Conservation (phyloP, 202 grass and related monocot species). For the Digitaria exilis region DNA sequence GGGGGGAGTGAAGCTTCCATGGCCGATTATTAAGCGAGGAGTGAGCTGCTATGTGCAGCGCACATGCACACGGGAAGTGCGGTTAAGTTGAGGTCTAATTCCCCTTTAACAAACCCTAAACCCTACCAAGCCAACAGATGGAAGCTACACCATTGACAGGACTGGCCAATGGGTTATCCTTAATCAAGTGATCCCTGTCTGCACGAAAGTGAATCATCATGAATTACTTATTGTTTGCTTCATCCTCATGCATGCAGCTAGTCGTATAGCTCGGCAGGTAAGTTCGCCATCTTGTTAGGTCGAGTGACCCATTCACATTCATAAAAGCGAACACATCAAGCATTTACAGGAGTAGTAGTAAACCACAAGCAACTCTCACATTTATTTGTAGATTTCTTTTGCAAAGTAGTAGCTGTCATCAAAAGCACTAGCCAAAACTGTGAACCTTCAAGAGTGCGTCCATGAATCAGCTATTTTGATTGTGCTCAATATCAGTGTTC, state of each 20-base stretch:
- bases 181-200: slow-evolving; percentile 35
- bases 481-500: neutral
- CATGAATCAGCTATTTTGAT: neutral
- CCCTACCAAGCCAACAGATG: neutral
- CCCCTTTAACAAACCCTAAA: slow-evolving; percentile 43
- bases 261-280: slow-evolving; percentile 14
- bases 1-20: slow-evolving; percentile 45
- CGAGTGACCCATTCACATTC: neutral
- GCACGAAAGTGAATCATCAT: slow-evolving; percentile 41
- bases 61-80: slow-evolving; percentile 48
- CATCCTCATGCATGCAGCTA: slow-evolving; percentile 26
- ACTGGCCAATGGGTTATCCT: slow-evolving; percentile 35
- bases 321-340: slow-evolving; percentile 8
- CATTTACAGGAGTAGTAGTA: slow-evolving; percentile 32
- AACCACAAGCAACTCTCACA: slow-evolving; percentile 28
- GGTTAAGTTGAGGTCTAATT: slow-evolving; percentile 23
- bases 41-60: slow-evolving; percentile 6
- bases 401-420: neutral
- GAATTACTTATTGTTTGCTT: slow-evolving; percentile 38
- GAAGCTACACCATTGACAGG: slow-evolving; percentile 12
- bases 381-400: neutral
- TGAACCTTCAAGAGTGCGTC: neutral
- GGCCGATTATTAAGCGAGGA: neutral
- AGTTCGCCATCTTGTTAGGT: slow-evolving; percentile 10
- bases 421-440: neutral